Evolutionary conservation across 2,329 filamentous ascomycete genomes (phyloP), one percentile per base, ranked within the genome.

Genomic region (Cytospora piceae): DNA sequence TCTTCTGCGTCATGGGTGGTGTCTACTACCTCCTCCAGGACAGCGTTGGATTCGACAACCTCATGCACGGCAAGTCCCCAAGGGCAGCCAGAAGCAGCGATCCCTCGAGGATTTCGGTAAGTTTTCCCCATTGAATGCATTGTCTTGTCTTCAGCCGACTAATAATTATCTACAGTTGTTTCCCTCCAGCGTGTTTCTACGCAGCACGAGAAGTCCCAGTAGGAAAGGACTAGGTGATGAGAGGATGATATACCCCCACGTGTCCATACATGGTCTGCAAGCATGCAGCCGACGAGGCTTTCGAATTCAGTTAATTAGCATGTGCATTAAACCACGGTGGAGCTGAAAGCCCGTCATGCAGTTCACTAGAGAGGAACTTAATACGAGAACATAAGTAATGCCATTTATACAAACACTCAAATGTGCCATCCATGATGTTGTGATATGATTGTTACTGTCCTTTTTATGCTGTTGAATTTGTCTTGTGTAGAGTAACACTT

Each of bases 31-130:
- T 95, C 74, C 86, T 96, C 75, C 89, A 94, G 78, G 90, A 90
- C 77, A 93, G 88, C 74, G 80, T 85, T 68, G 89, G 90, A 69
- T 96, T 96, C 78, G 91, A 96, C 80, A 94, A 95, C 82, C 84
- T 96, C 70, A 95, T 96, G 91, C 92, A 96, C 81, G 92, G 92
- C 76, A 94, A 94, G 83, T 90, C 88, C 69, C 87, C 71, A 93
- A 93, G 85, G 88, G 89, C 78, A 90, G 87, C 80, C 85, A 89
- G 79, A 94, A 92, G 85, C 91, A 94, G 81, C 86, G 92, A 73
- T 92, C 89, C 55, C 85, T 94, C 69, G 93, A 96, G 83, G 92
- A 96, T 82, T 96, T 96, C 74, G 88, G 90, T 93, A 88, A 86
- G 89, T 84, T 71, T 68, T 20, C 39, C n/a, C 24, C 31, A 12